A percentile compares a stretch with the other conserved stretches of the same genome.
phyloP scores from a whole-genome alignment of 1,139 yeast genomes.

The Pichia terricola region DNA sequence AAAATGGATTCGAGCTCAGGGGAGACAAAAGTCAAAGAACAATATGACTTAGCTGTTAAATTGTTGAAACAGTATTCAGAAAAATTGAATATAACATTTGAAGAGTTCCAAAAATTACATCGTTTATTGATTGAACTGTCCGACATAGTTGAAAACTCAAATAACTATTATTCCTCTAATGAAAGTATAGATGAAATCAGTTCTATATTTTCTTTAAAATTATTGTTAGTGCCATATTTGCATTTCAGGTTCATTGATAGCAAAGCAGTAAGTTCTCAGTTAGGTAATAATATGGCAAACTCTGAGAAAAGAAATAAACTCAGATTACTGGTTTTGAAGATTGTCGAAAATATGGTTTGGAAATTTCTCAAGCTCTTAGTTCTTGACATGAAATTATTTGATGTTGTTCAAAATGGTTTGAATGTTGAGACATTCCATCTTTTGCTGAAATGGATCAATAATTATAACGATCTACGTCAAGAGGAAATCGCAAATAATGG shows the following conservation, averaged over 20 bases:
- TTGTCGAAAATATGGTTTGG: slow-evolving; percentile 10
- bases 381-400: slow-evolving; percentile 2
- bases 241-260: slow-evolving; percentile 13
- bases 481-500: slow-evolving; percentile 6
- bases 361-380: slow-evolving; percentile 5
- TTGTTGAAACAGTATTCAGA: too few species aligned
- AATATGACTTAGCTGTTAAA: too few species aligned
- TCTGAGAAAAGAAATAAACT: slow-evolving; percentile 10
- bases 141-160: slow-evolving; percentile 2
- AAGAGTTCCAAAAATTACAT: slow-evolving; percentile 10
- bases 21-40: too few species aligned
- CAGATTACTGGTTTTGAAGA: slow-evolving; percentile 9
- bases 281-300: slow-evolving; percentile 3
- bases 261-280: slow-evolving; percentile 11
- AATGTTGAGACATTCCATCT: background rate
- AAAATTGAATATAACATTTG: background rate
- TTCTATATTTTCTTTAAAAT: slow-evolving; percentile 1
- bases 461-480: slow-evolving; percentile 6
- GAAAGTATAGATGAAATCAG: slow-evolving; percentile 10
- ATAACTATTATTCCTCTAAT: slow-evolving; percentile 10
- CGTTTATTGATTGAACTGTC: slow-evolving; percentile 6
- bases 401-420: slow-evolving; percentile 1
- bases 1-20: too few species aligned
- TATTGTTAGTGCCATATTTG: slow-evolving; percentile 1
- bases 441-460: slow-evolving; percentile 9